Evolutionary conservation across 768 basidiomycete species (phyloP), one percentile per base, ranked within the genome.

Genomic region (Hericium rajendrae): DNA sequence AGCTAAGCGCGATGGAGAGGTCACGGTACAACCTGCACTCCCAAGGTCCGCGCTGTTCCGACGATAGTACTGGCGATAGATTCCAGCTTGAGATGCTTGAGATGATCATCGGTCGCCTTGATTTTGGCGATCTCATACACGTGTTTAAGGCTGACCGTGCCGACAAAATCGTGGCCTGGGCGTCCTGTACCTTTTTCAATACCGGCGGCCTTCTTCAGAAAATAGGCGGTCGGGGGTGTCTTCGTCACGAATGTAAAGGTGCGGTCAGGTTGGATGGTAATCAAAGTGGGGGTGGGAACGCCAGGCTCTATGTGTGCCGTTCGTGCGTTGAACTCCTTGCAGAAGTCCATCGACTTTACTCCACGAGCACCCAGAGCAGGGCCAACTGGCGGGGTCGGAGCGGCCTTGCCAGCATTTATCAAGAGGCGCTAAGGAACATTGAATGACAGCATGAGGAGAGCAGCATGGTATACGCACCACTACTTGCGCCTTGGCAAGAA

Each of bases 331-430:
- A 98, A 99, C 70, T 98, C 94, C 71, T 97, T 99, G 79, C 94
- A 97, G 69, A 99, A 99, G 74, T 99, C 97, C 89, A 98, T 98
- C 26, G 94, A 93, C 74, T 97, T 97, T 64, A 99, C 94, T 65
- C 97, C 97, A 67, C 92, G 85, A 62, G 97, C 95, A 75, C 97
- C 97, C 54, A 99, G 82, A 37, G 94, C 95, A 55, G 95, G 95
- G 67, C 95, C 95, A 53, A 99, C 88, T 9, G 95, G 95, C 57
- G 95, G 95, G 40, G 91, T 89, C 16, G 95, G 94, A 26, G 94
- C 87, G 38, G 95, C 95, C 69, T 97, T 97, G 48, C 92, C 94
- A 48, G 95, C 95, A 53, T 85, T 83, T 59, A 97, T 83, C 53
- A 95, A 79, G 57, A 98, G 74, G 60, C 91, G 88, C 91, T 91